Base-by-base conservation (phyloP, 1,284 basidiomycete species). In the Moesziomyces aphidis region DNA sequence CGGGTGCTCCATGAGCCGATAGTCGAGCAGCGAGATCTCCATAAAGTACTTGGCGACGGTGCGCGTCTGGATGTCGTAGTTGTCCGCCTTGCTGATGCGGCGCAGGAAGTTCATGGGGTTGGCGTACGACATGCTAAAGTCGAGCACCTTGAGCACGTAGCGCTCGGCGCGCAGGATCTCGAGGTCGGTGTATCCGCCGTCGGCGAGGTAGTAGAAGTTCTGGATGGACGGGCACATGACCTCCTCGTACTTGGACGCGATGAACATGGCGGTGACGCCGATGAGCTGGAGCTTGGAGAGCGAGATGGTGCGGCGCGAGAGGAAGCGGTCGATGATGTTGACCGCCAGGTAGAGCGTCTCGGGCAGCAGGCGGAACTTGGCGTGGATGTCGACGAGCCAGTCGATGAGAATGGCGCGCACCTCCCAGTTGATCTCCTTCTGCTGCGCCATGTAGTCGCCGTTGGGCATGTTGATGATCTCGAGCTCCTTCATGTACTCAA, bases 321-420 rank as follows among this genome's bases (percentile, higher is more conserved):
- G 90, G 89, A 99, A 97, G 55, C 96, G 93, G 86, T 99, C 97
- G 81, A 98, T 92, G 82, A 98, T 91, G 88, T 99, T 98, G 83
- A 93, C 88, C 73, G 92, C 92, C 63, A 99, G 90, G 87, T 96
- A 98, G 53, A 99, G 90, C 0, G 96, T 98, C 87, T 99, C 96
- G 10, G 95, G 95, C 9, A 97, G 89, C 21, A 99, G 89, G 63
- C 91, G 91, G 88, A 98, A 97, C 79, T 94, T 93, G 76, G 90
- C 89, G 85, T 99, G 96, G 23, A 97, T 92, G 86, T 98, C 95
- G 76, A 99, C 91, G 65, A 99, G 89, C 97, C 96, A 98, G 88
- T 99, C 96, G 69, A 92, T 92, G 36, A 99, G 89, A 74, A 97
- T 93, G 19, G 92, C 92, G 23, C 95, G 93, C 24, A 81, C 59